A percentile compares a stretch with the other conserved stretches of the same genome.
Evolutionary conservation across 441 rosid species (phyloP).

Genomic region (Syzygium malaccense): DNA sequence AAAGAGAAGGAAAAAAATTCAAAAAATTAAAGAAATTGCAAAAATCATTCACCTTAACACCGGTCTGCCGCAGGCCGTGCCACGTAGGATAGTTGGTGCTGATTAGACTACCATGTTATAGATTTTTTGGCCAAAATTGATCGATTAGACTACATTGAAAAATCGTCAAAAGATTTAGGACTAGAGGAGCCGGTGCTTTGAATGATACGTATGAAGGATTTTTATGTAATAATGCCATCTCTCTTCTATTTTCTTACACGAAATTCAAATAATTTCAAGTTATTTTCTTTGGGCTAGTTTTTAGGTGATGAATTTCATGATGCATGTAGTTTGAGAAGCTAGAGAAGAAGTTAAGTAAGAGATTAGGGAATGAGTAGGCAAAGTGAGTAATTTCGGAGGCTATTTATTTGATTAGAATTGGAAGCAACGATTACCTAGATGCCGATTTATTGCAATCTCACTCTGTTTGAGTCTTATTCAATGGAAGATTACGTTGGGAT

Average conservation of each 20-base stretch:
- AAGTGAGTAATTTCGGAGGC: background rate
- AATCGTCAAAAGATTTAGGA: no score
- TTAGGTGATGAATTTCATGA: background rate
- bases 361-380: background rate
- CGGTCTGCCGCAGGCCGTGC: accelerated
- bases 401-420: conserved; percentile 3
- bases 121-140: no score
- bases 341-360: background rate
- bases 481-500: background rate
- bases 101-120: accelerated
- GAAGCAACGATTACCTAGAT: conserved; percentile 3
- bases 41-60: accelerated
- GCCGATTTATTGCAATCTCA: background rate
- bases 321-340: background rate
- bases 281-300: background rate
- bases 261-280: background rate
- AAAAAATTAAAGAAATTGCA: background rate
- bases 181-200: conserved; percentile 35
- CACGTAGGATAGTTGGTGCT: accelerated
- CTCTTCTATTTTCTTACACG: background rate
- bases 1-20: no score
- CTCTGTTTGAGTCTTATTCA: background rate
- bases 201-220: conserved; percentile 24
- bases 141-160: no score
- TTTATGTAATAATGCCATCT: conserved; percentile 10